A percentile compares a stretch with the other conserved stretches of the same genome.
phyloP scores from a whole-genome alignment of 2,329 filamentous ascomycete species.

The Monosporascus sp. region DNA sequence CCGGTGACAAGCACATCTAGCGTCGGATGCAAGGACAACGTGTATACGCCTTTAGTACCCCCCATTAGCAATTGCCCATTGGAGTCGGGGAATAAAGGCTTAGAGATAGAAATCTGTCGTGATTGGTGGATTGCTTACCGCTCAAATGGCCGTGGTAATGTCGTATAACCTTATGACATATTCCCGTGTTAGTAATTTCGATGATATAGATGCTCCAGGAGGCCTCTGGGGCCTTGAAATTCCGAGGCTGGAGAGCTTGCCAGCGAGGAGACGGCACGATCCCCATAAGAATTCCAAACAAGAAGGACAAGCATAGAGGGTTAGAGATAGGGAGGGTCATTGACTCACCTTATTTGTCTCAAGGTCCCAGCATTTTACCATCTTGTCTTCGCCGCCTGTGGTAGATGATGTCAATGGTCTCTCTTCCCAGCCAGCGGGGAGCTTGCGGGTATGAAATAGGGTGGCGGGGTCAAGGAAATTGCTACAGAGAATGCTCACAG shows the following conservation, averaged over 20 bases:
- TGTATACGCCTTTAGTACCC: conserved; percentile 63
- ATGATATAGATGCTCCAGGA: neutral
- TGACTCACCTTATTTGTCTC: conserved; percentile 82
- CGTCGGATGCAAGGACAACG: conserved; percentile 85
- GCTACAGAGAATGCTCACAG: conserved; percentile 38
- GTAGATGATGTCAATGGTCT: neutral
- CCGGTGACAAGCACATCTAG: conserved; percentile 93
- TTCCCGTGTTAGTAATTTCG: neutral
- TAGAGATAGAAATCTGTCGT: neutral
- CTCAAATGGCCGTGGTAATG: conserved; percentile 97
- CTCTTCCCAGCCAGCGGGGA: neutral
- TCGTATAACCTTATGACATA: conserved; percentile 56
- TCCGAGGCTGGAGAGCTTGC: neutral
- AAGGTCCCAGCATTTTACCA: conserved; percentile 99
- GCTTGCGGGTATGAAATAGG: too few relatives aligned
- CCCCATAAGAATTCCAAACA: too few relatives aligned
- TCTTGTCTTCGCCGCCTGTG: conserved; percentile 82
- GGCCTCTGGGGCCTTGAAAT: neutral
- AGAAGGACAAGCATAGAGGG: neutral
- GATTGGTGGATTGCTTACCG: conserved; percentile 29
- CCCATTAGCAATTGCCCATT: neutral
- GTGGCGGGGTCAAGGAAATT: too few relatives aligned
- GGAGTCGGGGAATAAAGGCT: neutral
- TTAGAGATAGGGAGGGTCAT: neutral
- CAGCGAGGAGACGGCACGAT: too few relatives aligned